Conservation (phyloP, 2,329 filamentous ascomycete species). For the Cladobotryum protrusum region DNA sequence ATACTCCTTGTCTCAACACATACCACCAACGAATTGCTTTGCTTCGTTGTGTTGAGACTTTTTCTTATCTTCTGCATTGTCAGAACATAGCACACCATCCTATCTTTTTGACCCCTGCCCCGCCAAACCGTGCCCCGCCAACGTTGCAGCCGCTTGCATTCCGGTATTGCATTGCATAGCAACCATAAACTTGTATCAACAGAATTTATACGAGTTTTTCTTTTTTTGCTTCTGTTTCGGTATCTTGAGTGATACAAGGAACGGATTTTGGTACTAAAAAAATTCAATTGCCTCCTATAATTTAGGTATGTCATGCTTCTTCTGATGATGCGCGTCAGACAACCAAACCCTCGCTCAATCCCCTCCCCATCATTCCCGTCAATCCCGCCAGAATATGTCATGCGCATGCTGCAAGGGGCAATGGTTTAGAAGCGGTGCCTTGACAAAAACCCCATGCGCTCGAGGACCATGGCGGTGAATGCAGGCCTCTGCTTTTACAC, state of each 20-base stretch:
- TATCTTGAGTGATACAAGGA: background rate
- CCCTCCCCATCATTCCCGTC: background rate
- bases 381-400: background rate
- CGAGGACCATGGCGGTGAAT: background rate
- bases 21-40: too few species aligned
- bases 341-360: background rate
- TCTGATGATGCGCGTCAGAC: background rate
- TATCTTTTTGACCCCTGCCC: background rate
- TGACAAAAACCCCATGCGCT: background rate
- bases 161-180: background rate
- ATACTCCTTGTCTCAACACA: too few species aligned
- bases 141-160: background rate
- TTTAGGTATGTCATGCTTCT: background rate
- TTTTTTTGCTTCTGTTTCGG: background rate
- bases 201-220: background rate
- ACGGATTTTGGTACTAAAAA: too few species aligned
- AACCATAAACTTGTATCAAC: background rate
- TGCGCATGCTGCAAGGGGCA: background rate
- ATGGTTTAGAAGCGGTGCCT: background rate
- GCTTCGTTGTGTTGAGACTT: too few species aligned
- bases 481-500: background rate
- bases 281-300: too few species aligned
- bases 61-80: too few species aligned
- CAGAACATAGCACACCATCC: background rate
- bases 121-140: constrained; percentile 1